Evolutionary conservation across 2,329 filamentous ascomycete genomes (phyloP).

Genomic region (Colletotrichum sp.): DNA sequence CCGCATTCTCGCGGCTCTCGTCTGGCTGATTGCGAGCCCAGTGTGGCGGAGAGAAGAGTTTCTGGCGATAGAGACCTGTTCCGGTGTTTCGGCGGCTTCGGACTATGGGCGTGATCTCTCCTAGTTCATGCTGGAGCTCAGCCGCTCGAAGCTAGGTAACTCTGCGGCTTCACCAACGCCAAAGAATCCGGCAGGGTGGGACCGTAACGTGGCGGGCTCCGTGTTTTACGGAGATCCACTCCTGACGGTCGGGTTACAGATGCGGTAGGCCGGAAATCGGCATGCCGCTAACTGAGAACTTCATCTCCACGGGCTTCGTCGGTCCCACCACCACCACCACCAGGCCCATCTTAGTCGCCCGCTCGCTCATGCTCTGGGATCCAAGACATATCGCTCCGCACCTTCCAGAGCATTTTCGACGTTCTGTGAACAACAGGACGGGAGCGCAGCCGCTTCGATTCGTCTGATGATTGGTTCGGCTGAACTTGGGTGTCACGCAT

Average conservation of each 20-base stretch:
- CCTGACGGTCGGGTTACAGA: not conserved
- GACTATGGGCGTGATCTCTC: not conserved
- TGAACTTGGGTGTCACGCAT: conserved; percentile 11
- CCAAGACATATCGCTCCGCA: not conserved
- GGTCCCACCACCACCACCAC: not conserved
- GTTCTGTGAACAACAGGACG: not conserved
- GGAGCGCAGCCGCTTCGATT: not conserved
- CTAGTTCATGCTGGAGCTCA: not conserved
- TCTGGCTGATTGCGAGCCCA: not conserved
- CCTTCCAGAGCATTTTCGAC: conserved; percentile 6
- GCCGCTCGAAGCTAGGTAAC: not conserved
- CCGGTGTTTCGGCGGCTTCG: not conserved
- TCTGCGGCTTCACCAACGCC: not conserved
- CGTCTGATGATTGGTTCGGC: conserved; percentile 6
- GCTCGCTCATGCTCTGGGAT: not conserved
- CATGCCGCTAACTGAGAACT: conserved; percentile 3
- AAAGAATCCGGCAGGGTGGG: not conserved
- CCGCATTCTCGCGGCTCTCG: not conserved
- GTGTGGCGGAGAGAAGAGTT: not conserved
- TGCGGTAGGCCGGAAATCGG: conserved; percentile 9
- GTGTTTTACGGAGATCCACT: conserved; percentile 16
- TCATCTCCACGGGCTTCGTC: not conserved
- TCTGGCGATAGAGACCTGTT: not conserved
- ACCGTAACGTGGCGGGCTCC: conserved; percentile 8
- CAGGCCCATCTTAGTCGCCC: not conserved